Evolutionary conservation across 371 early-diverging fungal species (phyloP), one percentile per base, ranked within the genome.

Genomic region (Rhizomucor pusillus): DNA sequence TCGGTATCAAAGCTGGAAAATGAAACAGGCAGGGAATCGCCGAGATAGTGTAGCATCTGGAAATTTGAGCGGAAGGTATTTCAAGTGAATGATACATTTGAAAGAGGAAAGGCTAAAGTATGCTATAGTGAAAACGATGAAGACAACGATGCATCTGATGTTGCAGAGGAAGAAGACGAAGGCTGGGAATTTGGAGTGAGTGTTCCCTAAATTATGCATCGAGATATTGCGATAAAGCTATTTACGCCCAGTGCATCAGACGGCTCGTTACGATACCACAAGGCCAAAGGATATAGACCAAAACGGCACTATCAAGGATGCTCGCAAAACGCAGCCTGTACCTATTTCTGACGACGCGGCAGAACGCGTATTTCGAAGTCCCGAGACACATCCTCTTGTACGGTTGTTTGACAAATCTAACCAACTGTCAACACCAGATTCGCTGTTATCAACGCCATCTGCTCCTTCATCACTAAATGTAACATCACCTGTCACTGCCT

Each of bases 1-100:
- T 0, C 63, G 66, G 16, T 84, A 75, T 58, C 81, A 84, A 4
- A 66, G 59, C 25, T 74, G 77, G 70, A 84, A 78, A 51, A 49
- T 57, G n/a, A 67, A 62, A 37, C 75, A 68, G 52, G 76, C 57
- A 47, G 67, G 56, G 50, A 60, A 41, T 37, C 64, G 72, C 52
- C 66, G 84, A 52, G 69, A 54, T 20, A 73, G 72, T 23, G 62
- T 71, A 24, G 61, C 59, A 19, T 73, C 79, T 1, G 71, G 73
- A 39, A 73, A 75, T 13, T 43, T 73, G 3, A 73, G 71, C 52
- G 63, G 58, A 41, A 78, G 73, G 79, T 78, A n/a, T n/a, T n/a
- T n/a, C n/a, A n/a, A n/a, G n/a, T n/a, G n/a, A n/a, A n/a, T n/a
- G n/a, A n/a, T n/a, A n/a, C n/a, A n/a, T n/a, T n/a, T n/a, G n/a